Percentiles rank a stretch among this genome's conserved stretches.
These are phyloP conservation scores for Mortierella sp. DNA, from an alignment of 371 early-diverging fungal genomes.

Conservation along the genomic window DNA sequence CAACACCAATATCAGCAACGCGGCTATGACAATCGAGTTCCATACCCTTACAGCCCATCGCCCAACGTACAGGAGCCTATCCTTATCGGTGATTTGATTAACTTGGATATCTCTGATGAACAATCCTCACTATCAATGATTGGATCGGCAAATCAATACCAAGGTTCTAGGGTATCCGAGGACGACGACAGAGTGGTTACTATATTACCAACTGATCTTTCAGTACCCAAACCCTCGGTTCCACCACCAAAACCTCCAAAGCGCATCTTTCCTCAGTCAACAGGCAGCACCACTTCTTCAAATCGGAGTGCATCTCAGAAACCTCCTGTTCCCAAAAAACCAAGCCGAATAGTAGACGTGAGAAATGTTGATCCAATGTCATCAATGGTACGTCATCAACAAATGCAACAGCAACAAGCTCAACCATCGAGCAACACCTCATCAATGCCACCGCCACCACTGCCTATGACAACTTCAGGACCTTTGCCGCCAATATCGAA, in stretches of 20 bases:
- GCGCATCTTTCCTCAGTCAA: slow-evolving; percentile 32
- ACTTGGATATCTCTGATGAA: not conserved
- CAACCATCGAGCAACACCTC: slow-evolving; percentile 2
- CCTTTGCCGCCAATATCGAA: not conserved
- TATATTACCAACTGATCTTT: not conserved
- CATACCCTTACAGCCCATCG: not conserved
- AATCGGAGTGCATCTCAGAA: slow-evolving; percentile 21
- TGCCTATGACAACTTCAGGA: not conserved
- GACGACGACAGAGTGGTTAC: not conserved
- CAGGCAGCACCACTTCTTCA: slow-evolving; percentile 46
- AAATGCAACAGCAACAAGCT: not conserved
- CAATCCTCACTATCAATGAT: not conserved
- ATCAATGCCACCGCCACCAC: not conserved
- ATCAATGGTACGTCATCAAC: not conserved
- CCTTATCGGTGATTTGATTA: not conserved
- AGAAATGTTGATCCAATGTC: not conserved
- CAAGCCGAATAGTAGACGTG: slow-evolving; percentile 10
- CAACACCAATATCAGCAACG: not conserved
- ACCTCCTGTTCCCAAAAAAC: slow-evolving; percentile 48
- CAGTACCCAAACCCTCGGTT: not conserved
- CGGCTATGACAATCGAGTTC: not conserved
- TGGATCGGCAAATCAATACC: not conserved
- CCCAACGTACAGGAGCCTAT: not conserved
- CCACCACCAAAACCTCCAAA: slow-evolving; percentile 48
- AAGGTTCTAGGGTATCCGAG: not conserved